Evolutionary conservation across 2,329 filamentous ascomycete species (phyloP).

Genomic region (Stemphylium beticola): DNA sequence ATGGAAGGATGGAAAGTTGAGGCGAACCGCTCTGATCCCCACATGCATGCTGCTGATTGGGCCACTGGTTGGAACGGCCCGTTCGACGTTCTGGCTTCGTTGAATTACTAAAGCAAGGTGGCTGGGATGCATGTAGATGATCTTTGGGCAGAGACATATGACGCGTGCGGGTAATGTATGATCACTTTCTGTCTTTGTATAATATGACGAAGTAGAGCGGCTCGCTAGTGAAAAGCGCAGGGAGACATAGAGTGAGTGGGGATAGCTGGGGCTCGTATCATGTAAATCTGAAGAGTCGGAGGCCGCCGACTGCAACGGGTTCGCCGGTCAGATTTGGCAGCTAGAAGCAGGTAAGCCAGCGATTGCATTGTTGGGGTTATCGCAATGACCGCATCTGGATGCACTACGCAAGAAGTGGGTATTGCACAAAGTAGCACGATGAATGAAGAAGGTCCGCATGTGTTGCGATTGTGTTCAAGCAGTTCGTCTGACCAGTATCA

Average conservation of each 20-base stretch:
- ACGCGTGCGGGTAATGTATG: background rate
- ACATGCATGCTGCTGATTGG: conserved; percentile 14
- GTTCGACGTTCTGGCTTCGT: conserved; percentile 5
- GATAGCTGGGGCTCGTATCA: conserved; percentile 1
- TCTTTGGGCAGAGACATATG: background rate
- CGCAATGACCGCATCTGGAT: background rate
- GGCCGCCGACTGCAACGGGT: background rate
- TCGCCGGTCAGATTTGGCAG: background rate
- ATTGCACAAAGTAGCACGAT: conserved; percentile 9
- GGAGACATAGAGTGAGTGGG: conserved; percentile 8
- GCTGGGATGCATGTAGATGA: conserved; percentile 8
- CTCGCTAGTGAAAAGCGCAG: conserved; percentile 8
- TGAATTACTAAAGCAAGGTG: conserved; percentile 7
- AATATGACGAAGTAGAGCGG: conserved; percentile 2
- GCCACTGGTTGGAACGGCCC: conserved; percentile 6
- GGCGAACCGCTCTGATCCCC: conserved; percentile 3
- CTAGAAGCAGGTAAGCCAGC: background rate
- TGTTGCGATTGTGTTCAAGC: conserved; percentile 15
- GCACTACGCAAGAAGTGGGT: conserved; percentile 16
- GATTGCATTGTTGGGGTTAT: conserved; percentile 8
- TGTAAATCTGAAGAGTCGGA: background rate
- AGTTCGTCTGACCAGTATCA: conserved; percentile 14
- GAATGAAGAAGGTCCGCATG: conserved; percentile 26
- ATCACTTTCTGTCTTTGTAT: conserved; percentile 6
- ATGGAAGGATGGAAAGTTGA: conserved; percentile 3